These are phyloP conservation scores for Phytophthora chlamydospora DNA, from an alignment of 352 stramenopile genomes.

Conservation along the genomic window DNA sequence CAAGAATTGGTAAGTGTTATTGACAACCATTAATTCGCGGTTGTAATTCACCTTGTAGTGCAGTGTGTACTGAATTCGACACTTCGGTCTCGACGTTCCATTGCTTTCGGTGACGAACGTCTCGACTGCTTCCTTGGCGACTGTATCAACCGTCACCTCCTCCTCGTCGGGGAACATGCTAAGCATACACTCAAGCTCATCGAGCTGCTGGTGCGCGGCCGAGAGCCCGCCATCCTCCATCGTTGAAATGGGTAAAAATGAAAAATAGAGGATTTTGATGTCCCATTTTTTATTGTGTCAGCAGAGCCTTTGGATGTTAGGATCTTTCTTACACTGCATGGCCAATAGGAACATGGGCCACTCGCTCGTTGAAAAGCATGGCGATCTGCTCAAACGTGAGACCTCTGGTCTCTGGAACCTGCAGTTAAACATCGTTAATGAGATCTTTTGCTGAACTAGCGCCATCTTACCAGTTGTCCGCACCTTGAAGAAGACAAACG, in stretches of 20 bases:
- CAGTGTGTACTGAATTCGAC: conserved; percentile 52
- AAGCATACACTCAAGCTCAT: conserved; percentile 79
- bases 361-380: conserved; percentile 43
- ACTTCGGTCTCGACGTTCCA: conserved; percentile 3
- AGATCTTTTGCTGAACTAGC: no score
- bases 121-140: conserved; percentile 33
- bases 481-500: conserved; percentile 66
- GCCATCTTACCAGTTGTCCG: not conserved
- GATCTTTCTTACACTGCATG: conserved; percentile 14
- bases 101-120: conserved; percentile 13
- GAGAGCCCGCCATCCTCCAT: conserved; percentile 6
- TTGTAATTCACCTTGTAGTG: conserved; percentile 41
- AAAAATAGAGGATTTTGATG: not conserved
- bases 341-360: conserved; percentile 20
- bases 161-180: conserved; percentile 69
- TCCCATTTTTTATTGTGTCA: conserved; percentile 1
- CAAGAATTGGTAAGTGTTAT: not conserved
- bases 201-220: conserved; percentile 47
- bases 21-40: conserved; percentile 1
- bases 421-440: not conserved
- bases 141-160: conserved; percentile 50
- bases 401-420: conserved; percentile 69
- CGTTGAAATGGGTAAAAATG: no score
- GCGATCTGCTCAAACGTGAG: conserved; percentile 75
- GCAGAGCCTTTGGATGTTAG: no score